Conservation (phyloP, 2,329 filamentous ascomycete genomes). For the Trichophyton mentagrophytes region DNA sequence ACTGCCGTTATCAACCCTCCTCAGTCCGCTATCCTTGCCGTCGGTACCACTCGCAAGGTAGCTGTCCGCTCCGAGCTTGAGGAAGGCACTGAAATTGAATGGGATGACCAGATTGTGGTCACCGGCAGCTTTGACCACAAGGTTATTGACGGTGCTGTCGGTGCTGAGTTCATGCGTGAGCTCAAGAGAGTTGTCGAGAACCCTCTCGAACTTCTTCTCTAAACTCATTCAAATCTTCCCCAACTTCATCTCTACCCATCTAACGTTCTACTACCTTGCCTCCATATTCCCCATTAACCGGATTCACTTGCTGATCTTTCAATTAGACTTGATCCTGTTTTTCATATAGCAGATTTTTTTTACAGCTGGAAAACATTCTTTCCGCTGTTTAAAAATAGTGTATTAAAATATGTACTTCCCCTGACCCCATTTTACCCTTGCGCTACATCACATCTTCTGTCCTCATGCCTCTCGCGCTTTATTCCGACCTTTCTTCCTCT, state of each 20-base stretch:
- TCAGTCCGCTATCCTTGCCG: conserved; percentile 86
- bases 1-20: conserved; percentile 98
- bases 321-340: conserved; percentile 9
- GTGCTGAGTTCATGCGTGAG: conserved; percentile 91
- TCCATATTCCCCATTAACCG: background rate
- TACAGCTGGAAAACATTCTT: background rate
- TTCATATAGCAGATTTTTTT: conserved; percentile 4
- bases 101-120: conserved; percentile 94
- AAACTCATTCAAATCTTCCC: conserved; percentile 23
- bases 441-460: background rate
- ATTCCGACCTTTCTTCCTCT: background rate
- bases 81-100: conserved; percentile 69
- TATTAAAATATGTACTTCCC: conserved; percentile 5
- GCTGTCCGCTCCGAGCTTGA: conserved; percentile 74
- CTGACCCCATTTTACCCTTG: background rate
- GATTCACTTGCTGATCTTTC: background rate
- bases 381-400: conserved; percentile 2
- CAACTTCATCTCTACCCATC: background rate
- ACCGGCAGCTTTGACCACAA: conserved; percentile 98
- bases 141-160: conserved; percentile 91
- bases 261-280: too few relatives aligned
- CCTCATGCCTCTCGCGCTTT: background rate
- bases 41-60: conserved; percentile 92
- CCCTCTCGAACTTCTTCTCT: conserved; percentile 87
- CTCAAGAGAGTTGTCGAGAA: conserved; percentile 98